Evolutionary conservation across 495 filamentous ascomycete species (phyloP), one percentile per base, ranked within the genome.

Genomic region (Aspergillus homomorphus): DNA sequence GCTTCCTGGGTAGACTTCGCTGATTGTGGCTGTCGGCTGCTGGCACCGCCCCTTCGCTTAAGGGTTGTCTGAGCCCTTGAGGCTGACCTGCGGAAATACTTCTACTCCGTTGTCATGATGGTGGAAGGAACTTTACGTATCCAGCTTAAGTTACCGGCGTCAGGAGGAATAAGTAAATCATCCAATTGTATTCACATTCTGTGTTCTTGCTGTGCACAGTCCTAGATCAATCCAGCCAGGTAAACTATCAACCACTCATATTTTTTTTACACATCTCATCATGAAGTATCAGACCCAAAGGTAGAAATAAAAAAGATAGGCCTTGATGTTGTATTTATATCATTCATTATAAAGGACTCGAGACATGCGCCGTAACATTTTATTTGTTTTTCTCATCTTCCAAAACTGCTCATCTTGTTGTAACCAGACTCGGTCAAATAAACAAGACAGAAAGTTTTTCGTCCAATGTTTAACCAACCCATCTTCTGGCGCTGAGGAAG

Each of bases 401-500:
- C 24, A 6, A 2, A 28, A 30, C 23, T n/a, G 28, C 24, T 18
- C 28, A 30, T 51, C 28, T 30, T 5, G 15, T 7, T 38, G 33
- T 12, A 7, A 38, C 12, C 4, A 38, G 6, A 2, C 48, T 2
- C n/a, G 15, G 19, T 18, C 30, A 1, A 51, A 18, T n/a, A 28
- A 51, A 5, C 22, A 12, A n/a, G 24, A 23, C 0, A 9, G 12
- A 51, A 51, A n/a, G 19, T 28, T 55, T 53, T 19, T 19, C 23
- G 19, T 22, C 60, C 56, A 57, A 19, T 4, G 23, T 54, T 69
- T 79, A 90, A 56, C 90, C 89, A 62, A 95, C 89, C 91, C 91
- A 96, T 69, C 86, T 78, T 72, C 92, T 84, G 14, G 87, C 89
- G 65, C 86, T 91, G 72, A 80, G 84, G 74, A 92, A 92, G 72